Evolutionary conservation across 2,329 filamentous ascomycete genomes (phyloP), one percentile per base, ranked within the genome.

Genomic region (Curvularia sp.): DNA sequence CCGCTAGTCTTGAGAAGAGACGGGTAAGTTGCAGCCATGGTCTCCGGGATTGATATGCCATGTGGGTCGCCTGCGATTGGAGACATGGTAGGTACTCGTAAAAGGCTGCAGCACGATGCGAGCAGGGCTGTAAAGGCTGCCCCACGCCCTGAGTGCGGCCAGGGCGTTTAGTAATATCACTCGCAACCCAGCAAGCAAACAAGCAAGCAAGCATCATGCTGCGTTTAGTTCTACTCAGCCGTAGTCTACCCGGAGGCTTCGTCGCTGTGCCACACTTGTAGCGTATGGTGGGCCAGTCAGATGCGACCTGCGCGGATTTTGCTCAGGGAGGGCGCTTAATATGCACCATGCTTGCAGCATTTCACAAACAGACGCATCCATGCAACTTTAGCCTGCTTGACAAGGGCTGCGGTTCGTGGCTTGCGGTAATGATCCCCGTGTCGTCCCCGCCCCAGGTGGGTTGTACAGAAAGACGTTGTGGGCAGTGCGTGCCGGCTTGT

Each of bases 161-260:
- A 30, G 21, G 23, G 61, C 49, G 48, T 46, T 49, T 49, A 53
- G 54, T 60, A 67, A 69, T 68, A 68, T 69, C 61, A 59, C 64
- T 65, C 63, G 63, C 69, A 54, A 56, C 34, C 64, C 57, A 65
- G n/a, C n/a, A n/a, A n/a, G n/a, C n/a, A n/a, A n/a, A n/a, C n/a
- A n/a, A n/a, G n/a, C n/a, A 36, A 1, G 12, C 34, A 18, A 7
- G 34, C 34, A 67, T 50, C 49, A 43, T 49, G 53, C 51, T 74
- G 73, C 72, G 72, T 70, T 68, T 74, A 74, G 66, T 66, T 48
- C n/a, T 47, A 6, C 15, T 36, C 13, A 36, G 34, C 34, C 34
- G 34, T 36, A n/a, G 54, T 60, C 43, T 55, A 32, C 53, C 55
- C 32, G 54, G 49, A 54, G 61, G 59, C 67, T 61, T 62, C 60